phyloP scores from a whole-genome alignment of 768 basidiomycete genomes.

The Pleurotus salmoneostramineus region DNA sequence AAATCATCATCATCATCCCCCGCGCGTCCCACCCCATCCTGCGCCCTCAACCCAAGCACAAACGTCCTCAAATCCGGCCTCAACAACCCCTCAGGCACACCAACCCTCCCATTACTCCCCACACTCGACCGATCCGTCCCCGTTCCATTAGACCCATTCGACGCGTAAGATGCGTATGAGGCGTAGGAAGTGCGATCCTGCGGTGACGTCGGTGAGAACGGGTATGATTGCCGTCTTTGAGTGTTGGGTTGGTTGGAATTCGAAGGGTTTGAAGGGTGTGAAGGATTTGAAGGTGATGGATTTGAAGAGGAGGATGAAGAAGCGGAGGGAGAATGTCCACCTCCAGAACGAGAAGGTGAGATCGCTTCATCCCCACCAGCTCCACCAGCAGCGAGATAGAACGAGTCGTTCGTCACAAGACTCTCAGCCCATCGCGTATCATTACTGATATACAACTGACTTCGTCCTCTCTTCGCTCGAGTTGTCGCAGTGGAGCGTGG shows the following conservation, averaged over 20 bases:
- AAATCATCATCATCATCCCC: not conserved
- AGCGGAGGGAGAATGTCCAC: not conserved
- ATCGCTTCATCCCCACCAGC: not conserved
- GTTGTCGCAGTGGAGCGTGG: not conserved
- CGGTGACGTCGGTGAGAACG: not conserved
- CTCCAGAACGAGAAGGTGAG: not conserved
- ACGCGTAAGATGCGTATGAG: not conserved
- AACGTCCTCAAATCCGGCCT: not conserved
- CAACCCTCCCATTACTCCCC: not conserved
- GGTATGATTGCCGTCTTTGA: not conserved
- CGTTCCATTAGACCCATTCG: conserved; percentile 1
- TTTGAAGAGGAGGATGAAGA: not conserved
- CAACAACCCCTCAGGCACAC: conserved; percentile 1
- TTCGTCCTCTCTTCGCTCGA: not conserved
- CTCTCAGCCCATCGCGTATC: conserved; percentile 6
- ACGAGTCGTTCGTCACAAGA: not conserved
- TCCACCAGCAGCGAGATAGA: not conserved
- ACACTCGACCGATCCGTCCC: not conserved
- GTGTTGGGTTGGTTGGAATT: not conserved
- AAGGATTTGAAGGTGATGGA: not conserved
- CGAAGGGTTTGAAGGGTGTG: not conserved
- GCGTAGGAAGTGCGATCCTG: not conserved
- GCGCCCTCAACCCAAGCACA: not conserved
- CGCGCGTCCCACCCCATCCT: not conserved
- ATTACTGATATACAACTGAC: conserved; percentile 3